Evolutionary conservation across 2,329 filamentous ascomycete genomes (phyloP).

Genomic region (Pseudocercospora macadamiae): DNA sequence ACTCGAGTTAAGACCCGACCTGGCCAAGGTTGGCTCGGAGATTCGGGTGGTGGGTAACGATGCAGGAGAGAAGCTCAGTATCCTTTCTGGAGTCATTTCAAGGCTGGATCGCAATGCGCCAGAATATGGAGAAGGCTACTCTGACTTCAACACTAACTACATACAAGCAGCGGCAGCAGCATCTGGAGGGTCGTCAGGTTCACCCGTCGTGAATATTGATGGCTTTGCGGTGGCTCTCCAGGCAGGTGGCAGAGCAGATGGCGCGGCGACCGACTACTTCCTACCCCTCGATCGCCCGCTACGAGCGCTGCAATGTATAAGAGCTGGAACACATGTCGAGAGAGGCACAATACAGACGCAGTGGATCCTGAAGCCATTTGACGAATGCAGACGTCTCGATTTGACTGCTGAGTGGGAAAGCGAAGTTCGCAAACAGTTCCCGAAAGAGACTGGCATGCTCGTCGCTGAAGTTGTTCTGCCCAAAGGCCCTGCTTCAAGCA

Average conservation of each 20-base stretch:
- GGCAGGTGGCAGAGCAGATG: constrained; percentile 89
- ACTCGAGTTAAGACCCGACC: constrained; percentile 78
- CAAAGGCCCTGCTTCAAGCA: constrained; percentile 80
- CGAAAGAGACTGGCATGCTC: constrained; percentile 93
- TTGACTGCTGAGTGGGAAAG: constrained; percentile 85
- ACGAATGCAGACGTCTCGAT: constrained; percentile 89
- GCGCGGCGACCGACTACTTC: constrained; percentile 97
- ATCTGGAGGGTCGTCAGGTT: constrained; percentile 96
- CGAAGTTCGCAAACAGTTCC: constrained; percentile 78
- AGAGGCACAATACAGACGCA: constrained; percentile 97
- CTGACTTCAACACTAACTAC: constrained; percentile 95
- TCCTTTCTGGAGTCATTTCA: constrained; percentile 95
- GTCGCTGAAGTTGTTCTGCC: constrained; percentile 95
- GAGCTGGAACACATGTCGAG: constrained; percentile 72
- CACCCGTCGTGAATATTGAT: constrained; percentile 94
- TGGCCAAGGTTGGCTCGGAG: constrained; percentile 85
- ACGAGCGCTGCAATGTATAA: constrained; percentile 83
- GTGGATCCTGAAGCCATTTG: constrained; percentile 95
- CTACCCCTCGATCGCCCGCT: constrained; percentile 88
- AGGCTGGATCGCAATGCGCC: constrained; percentile 94
- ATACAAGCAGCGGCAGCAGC: constrained; percentile 97
- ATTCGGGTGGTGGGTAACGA: constrained; percentile 98
- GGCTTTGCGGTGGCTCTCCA: constrained; percentile 90
- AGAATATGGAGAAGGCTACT: constrained; percentile 96
- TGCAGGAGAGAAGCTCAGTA: constrained; percentile 97